These are phyloP conservation scores for Vaccinium darrowii DNA, from an alignment of 148 eudicot species.

Conservation along the genomic window DNA sequence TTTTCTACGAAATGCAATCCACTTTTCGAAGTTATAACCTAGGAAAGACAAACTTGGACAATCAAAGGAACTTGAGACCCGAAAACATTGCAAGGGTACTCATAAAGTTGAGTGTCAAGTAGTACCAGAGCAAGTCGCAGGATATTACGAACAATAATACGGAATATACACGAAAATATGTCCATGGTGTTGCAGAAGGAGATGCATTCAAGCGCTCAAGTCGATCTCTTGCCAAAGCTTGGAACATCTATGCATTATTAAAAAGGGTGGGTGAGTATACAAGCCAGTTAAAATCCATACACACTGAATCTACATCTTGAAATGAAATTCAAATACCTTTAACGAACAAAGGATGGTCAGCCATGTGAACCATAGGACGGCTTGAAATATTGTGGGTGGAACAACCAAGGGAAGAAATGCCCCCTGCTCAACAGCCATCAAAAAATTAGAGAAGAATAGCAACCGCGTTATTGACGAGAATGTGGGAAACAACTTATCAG, in stretches of 20 bases:
- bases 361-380: conserved; percentile 85
- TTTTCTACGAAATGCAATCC: not conserved
- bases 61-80: not conserved
- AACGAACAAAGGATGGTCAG: conserved; percentile 71
- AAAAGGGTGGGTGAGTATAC: conserved; percentile 5
- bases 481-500: not conserved
- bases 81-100: not conserved
- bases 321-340: conserved; percentile 52
- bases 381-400: conserved; percentile 80
- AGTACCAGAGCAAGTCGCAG: conserved; percentile 80
- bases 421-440: conserved; percentile 51
- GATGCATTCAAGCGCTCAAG: conserved; percentile 98
- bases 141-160: conserved; percentile 73
- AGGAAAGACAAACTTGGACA: not conserved
- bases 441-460: not conserved
- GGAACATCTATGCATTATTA: conserved; percentile 73
- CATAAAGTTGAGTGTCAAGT: conserved; percentile 8
- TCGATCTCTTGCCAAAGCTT: conserved; percentile 97
- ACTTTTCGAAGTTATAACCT: not conserved
- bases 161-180: conserved; percentile 93
- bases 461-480: not conserved
- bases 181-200: conserved; percentile 92
- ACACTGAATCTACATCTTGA: conserved; percentile 13
- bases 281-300: conserved; percentile 9
- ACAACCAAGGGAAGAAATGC: conserved; percentile 89